These are phyloP conservation scores for Circinella umbellata DNA, from an alignment of 371 early-diverging fungal species.

Conservation along the genomic window DNA sequence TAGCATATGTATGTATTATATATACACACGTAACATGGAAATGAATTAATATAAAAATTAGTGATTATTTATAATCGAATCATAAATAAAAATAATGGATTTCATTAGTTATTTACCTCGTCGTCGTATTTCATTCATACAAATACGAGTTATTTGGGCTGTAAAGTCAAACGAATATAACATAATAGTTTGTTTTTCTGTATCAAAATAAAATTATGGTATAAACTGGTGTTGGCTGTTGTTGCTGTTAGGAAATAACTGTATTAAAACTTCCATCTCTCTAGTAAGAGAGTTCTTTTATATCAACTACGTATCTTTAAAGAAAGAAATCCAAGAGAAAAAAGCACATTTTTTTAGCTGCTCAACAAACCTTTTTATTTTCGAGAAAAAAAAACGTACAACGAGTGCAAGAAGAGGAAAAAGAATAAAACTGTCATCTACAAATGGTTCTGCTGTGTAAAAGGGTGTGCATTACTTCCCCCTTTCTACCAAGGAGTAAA, in stretches of 20 bases:
- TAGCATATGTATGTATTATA: no score
- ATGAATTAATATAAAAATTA: no score
- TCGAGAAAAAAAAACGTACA: not conserved
- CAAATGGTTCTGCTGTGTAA: conserved; percentile 7
- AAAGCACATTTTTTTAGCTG: not conserved
- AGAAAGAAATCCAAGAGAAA: not conserved
- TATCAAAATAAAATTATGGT: no score
- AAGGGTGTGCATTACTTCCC: conserved; percentile 14
- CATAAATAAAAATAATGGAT: not conserved
- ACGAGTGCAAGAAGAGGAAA: conserved; percentile 7
- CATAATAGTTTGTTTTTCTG: conserved; percentile 10
- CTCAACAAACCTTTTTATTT: conserved; percentile 5
- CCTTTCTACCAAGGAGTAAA: conserved; percentile 20
- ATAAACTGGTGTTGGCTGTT: no score
- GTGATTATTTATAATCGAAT: no score
- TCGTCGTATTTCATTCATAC: conserved; percentile 47
- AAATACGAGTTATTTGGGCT: conserved; percentile 41
- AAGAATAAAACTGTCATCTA: conserved; percentile 6
- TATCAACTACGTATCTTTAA: no score
- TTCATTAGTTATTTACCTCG: conserved; percentile 33
- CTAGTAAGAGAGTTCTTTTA: not conserved
- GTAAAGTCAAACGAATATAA: conserved; percentile 46
- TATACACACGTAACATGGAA: no score
- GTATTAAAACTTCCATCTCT: no score
- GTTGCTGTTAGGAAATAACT: no score